Conservation (phyloP, 2,329 filamentous ascomycete genomes). For the Colletotrichum shisoi region DNA sequence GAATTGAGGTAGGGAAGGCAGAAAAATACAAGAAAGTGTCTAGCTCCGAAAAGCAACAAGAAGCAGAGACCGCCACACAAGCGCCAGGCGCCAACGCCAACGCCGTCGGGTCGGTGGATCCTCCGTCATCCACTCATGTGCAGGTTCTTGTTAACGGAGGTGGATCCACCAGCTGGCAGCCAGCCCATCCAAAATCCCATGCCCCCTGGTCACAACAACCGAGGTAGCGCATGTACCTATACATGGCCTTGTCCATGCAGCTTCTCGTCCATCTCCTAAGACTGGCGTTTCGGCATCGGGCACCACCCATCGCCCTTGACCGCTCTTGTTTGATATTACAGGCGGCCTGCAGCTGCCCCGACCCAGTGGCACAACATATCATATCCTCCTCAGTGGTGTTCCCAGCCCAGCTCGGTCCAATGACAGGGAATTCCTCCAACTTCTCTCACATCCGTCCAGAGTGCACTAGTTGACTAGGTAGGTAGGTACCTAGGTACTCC, state of each 20-base stretch:
- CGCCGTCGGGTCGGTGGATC: slow-evolving; percentile 17
- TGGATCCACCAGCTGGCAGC: slow-evolving; percentile 14
- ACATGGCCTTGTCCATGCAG: not conserved
- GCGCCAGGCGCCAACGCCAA: slow-evolving; percentile 9
- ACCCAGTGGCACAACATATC: slow-evolving; percentile 6
- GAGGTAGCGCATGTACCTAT: not conserved
- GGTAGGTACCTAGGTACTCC: not conserved
- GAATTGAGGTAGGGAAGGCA: too few relatives aligned
- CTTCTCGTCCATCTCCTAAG: not conserved
- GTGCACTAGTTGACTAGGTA: too few relatives aligned
- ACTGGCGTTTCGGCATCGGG: slow-evolving; percentile 34
- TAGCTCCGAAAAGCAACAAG: not conserved
- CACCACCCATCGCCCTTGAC: slow-evolving; percentile 36
- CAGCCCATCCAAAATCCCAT: not conserved
- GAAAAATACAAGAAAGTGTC: not conserved
- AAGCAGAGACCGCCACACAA: slow-evolving; percentile 3
- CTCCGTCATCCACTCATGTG: slow-evolving; percentile 31
- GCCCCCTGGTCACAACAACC: slow-evolving; percentile 20
- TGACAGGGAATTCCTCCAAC: not conserved
- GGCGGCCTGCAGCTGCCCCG: slow-evolving; percentile 28
- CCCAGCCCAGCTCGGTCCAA: not conserved
- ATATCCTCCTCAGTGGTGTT: not conserved
- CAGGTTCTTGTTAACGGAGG: slow-evolving; percentile 18
- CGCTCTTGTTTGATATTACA: slow-evolving; percentile 36
- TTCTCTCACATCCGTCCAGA: not conserved